phyloP scores from a whole-genome alignment of 371 early-diverging fungal species.

The Synchytrium microbalum region DNA sequence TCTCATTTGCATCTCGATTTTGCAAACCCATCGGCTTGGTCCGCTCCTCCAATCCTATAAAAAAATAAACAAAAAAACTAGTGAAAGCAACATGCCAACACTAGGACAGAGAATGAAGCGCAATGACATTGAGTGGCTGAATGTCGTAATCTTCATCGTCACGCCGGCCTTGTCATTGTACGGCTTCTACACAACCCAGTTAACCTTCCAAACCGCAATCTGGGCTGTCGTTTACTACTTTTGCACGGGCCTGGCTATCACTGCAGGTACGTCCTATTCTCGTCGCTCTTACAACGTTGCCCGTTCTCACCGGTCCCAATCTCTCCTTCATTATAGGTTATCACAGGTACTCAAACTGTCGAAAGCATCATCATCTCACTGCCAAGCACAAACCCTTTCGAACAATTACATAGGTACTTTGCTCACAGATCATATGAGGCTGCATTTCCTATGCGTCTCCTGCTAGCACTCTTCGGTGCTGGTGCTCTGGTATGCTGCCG shows the following conservation, averaged over 20 bases:
- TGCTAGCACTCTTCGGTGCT: slow-evolving; percentile 24
- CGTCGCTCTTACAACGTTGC: background rate
- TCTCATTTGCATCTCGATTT: too few species aligned
- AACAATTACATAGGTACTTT: slow-evolving; percentile 52
- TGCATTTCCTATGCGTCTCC: slow-evolving; percentile 12
- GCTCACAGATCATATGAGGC: slow-evolving; percentile 29
- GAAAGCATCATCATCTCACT: too few species aligned
- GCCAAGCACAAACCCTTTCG: too few species aligned
- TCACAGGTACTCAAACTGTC: too few species aligned
- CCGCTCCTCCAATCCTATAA: too few species aligned
- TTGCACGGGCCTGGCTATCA: slow-evolving; percentile 84
- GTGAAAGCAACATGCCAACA: too few species aligned
- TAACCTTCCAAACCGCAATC: slow-evolving; percentile 60
- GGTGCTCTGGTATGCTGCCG: slow-evolving; percentile 18
- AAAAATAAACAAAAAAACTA: too few species aligned
- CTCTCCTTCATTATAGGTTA: background rate
- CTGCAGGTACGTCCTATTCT: slow-evolving; percentile 80
- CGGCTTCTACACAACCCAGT: slow-evolving; percentile 61
- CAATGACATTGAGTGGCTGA: slow-evolving; percentile 77
- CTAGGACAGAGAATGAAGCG: too few species aligned
- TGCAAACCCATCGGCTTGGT: too few species aligned
- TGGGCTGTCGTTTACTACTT: slow-evolving; percentile 74
- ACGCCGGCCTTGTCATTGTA: slow-evolving; percentile 78
- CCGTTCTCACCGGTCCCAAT: background rate
- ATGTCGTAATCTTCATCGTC: slow-evolving; percentile 55